Conservation (phyloP, 495 filamentous ascomycete genomes). For the Staphylotrichum tortipilum region DNA sequence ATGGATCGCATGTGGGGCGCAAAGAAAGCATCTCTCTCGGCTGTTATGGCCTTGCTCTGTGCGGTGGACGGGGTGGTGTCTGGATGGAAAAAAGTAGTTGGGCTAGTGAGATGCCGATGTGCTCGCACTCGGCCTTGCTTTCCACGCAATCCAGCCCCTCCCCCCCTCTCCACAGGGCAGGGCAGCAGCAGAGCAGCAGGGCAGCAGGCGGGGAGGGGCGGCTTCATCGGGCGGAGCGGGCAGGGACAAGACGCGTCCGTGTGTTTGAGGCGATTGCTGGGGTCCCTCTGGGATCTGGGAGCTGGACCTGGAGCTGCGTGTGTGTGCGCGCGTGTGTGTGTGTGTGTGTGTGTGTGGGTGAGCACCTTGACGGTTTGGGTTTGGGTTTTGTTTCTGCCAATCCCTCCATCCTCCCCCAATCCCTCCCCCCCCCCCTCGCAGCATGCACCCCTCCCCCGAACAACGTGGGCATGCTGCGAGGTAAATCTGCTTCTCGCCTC, state of each 20-base stretch:
- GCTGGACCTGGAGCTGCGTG: no score
- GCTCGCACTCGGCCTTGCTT: not conserved
- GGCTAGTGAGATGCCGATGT: no score
- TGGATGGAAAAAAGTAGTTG: no score
- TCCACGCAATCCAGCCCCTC: no score
- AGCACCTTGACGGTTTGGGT: conserved; percentile 18
- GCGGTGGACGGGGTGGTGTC: not conserved
- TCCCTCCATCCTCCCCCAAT: no score
- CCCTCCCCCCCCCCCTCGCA: conserved; percentile 2
- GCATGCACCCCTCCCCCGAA: conserved; percentile 8
- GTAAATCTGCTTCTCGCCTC: conserved; percentile 20
- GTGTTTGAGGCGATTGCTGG: no score
- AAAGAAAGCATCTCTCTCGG: conserved; percentile 8
- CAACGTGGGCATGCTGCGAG: conserved; percentile 30
- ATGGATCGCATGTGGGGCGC: conserved; percentile 22
- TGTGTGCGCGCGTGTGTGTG: not conserved
- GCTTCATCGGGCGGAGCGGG: no score
- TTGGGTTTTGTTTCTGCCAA: not conserved
- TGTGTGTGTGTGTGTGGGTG: not conserved
- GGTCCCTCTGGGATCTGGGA: not conserved
- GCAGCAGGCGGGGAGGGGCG: no score
- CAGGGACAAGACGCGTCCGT: no score
- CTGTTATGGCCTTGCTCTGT: not conserved
- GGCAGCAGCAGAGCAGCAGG: no score
- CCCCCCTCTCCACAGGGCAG: no score